A percentile compares a stretch with the other conserved stretches of the same genome.
Evolutionary conservation across 495 filamentous ascomycete species (phyloP).

Genomic region (Xylaria acuta): DNA sequence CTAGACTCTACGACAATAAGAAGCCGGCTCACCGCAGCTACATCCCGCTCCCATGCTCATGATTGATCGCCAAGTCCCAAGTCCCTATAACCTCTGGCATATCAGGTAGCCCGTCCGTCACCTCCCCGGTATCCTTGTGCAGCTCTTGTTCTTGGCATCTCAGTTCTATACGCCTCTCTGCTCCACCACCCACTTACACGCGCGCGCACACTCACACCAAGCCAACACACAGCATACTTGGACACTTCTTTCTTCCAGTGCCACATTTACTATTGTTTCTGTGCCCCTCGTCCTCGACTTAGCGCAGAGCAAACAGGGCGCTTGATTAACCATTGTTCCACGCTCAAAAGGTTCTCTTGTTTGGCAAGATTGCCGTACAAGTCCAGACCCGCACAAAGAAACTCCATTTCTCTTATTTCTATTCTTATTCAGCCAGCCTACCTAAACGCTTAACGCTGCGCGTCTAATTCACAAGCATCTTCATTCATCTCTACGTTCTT

Average conservation of each 20-base stretch:
- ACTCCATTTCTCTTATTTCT: slow-evolving; percentile 32
- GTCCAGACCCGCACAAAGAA: slow-evolving; percentile 32
- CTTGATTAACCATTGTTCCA: slow-evolving; percentile 28
- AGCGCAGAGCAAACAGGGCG: slow-evolving; percentile 4
- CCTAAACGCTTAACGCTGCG: slow-evolving; percentile 9
- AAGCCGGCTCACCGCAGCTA: slow-evolving; percentile 18
- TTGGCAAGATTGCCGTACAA: slow-evolving; percentile 1
- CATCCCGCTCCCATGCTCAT: slow-evolving; percentile 12
- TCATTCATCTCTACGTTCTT: neutral
- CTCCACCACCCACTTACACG: neutral
- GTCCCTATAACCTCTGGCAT: neutral
- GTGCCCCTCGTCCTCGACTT: neutral
- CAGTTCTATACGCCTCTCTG: neutral
- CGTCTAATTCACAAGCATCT: slow-evolving; percentile 13
- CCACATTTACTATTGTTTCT: neutral
- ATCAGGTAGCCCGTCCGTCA: neutral
- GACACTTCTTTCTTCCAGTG: slow-evolving; percentile 7
- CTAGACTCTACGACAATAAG: slow-evolving; percentile 13
- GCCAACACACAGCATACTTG: neutral
- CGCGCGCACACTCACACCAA: slow-evolving; percentile 25
- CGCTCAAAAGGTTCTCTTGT: slow-evolving; percentile 33
- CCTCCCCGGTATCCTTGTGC: slow-evolving; percentile 10
- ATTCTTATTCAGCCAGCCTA: slow-evolving; percentile 4
- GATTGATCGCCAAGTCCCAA: slow-evolving; percentile 17
- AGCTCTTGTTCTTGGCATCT: slow-evolving; percentile 26